Evolutionary conservation across 495 filamentous ascomycete genomes (phyloP).

Genomic region (Penicillium coprophilum): DNA sequence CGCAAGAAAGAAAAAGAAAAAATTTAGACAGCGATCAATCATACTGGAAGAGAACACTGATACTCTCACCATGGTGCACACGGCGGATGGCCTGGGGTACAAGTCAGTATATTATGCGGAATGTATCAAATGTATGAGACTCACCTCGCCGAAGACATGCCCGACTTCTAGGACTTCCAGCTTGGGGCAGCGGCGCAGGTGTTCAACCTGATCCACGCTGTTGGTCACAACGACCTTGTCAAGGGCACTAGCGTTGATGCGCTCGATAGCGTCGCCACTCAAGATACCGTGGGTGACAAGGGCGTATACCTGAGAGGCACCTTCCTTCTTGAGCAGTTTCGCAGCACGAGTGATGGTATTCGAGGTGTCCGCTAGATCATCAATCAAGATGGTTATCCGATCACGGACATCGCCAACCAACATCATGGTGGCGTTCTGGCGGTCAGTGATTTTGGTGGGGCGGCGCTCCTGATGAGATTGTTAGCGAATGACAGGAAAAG

Average conservation of each 20-base stretch:
- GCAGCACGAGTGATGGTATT: slow-evolving; percentile 96
- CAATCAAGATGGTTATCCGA: slow-evolving; percentile 83
- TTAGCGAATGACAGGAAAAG: slow-evolving; percentile 5
- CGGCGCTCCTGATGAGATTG: slow-evolving; percentile 73
- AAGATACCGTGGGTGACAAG: slow-evolving; percentile 92
- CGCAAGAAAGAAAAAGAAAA: slow-evolving; percentile 21
- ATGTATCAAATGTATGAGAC: slow-evolving; percentile 16
- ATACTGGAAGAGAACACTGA: slow-evolving; percentile 94
- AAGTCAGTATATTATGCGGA: slow-evolving; percentile 20
- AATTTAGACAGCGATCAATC: slow-evolving; percentile 47
- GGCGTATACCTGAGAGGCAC: slow-evolving; percentile 83
- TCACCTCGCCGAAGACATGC: slow-evolving; percentile 87
- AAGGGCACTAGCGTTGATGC: slow-evolving; percentile 85
- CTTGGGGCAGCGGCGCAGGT: slow-evolving; percentile 72
- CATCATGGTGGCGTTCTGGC: slow-evolving; percentile 98
- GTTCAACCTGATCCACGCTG: slow-evolving; percentile 84
- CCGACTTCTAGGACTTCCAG: slow-evolving; percentile 91
- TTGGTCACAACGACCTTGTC: slow-evolving; percentile 95
- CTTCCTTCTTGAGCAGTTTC: slow-evolving; percentile 94
- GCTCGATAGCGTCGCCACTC: slow-evolving; percentile 88
- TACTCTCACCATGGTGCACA: slow-evolving; percentile 97
- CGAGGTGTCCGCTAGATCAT: slow-evolving; percentile 92
- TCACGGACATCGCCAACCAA: slow-evolving; percentile 84
- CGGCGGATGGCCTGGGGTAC: slow-evolving; percentile 77
- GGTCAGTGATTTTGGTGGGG: slow-evolving; percentile 87